Evolutionary conservation across 2,329 filamentous ascomycete genomes (phyloP).

Genomic region (Hymenoscyphus occultus): DNA sequence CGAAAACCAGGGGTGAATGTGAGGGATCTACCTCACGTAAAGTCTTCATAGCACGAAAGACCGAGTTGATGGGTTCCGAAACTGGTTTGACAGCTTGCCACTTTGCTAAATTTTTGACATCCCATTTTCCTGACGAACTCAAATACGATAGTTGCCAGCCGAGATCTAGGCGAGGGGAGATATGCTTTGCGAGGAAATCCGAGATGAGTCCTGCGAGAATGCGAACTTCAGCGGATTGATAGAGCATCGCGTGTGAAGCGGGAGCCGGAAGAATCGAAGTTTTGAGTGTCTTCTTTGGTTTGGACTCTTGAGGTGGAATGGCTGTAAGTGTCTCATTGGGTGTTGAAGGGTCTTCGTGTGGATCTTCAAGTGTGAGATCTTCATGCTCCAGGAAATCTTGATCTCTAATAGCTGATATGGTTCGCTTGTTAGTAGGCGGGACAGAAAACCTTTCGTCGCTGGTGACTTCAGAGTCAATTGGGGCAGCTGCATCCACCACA

Average conservation of each 20-base stretch:
- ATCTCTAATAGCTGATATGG: slow-evolving; percentile 41
- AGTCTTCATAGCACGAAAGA: slow-evolving; percentile 91
- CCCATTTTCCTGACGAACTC: slow-evolving; percentile 90
- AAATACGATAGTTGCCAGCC: slow-evolving; percentile 91
- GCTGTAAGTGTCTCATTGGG: slow-evolving; percentile 42
- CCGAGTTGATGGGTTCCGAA: slow-evolving; percentile 70
- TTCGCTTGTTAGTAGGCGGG: slow-evolving; percentile 30
- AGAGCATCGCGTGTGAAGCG: slow-evolving; percentile 80
- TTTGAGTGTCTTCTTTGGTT: slow-evolving; percentile 58
- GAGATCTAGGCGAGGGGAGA: slow-evolving; percentile 75
- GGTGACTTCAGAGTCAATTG: slow-evolving; percentile 39
- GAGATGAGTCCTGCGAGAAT: slow-evolving; percentile 78
- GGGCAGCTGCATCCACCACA: slow-evolving; percentile 50
- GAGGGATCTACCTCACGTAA: slow-evolving; percentile 81
- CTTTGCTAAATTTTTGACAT: slow-evolving; percentile 92
- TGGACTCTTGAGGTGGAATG: slow-evolving; percentile 48
- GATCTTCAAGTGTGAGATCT: slow-evolving; percentile 38
- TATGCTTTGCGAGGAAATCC: slow-evolving; percentile 71
- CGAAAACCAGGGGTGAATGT: slow-evolving; percentile 75
- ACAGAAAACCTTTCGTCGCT: slow-evolving; percentile 18
- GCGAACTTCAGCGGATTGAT: slow-evolving; percentile 71
- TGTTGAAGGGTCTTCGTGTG: slow-evolving; percentile 46
- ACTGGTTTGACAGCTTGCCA: slow-evolving; percentile 81
- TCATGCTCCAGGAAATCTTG: slow-evolving; percentile 39
- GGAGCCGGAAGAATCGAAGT: slow-evolving; percentile 70